Evolutionary conservation across 2,329 filamentous ascomycete genomes (phyloP).

Genomic region (Aphanocladium album): DNA sequence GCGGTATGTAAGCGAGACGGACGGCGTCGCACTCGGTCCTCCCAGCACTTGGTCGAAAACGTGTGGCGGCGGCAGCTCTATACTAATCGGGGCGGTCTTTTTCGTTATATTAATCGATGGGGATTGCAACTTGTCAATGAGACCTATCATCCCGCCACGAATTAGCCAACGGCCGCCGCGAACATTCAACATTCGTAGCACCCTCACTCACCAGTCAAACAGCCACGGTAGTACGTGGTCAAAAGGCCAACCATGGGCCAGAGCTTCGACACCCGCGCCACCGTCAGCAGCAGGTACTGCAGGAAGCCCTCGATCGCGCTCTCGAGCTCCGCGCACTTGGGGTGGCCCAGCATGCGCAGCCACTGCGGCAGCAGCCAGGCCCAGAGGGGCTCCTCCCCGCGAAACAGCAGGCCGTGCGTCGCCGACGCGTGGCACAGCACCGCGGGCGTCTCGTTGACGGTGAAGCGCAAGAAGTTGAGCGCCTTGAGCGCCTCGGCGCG

Average conservation of each 20-base stretch:
- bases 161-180: conserved; percentile 16
- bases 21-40: conserved; percentile 4
- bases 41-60: conserved; percentile 33
- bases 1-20: conserved; percentile 32
- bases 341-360: conserved; percentile 52
- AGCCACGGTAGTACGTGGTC: conserved; percentile 43
- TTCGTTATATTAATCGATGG: conserved; percentile 22
- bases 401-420: conserved; percentile 40
- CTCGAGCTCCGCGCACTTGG: conserved; percentile 41
- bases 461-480: conserved; percentile 69
- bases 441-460: conserved; percentile 67
- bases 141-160: conserved; percentile 19
- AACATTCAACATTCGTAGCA: not conserved
- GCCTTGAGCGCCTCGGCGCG: conserved; percentile 63
- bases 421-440: conserved; percentile 51
- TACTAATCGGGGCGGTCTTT: conserved; percentile 22
- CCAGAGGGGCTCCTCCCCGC: conserved; percentile 59
- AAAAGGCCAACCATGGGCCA: conserved; percentile 45
- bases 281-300: conserved; percentile 40
- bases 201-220: conserved; percentile 38
- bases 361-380: conserved; percentile 58
- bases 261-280: conserved; percentile 38
- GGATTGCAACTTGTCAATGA: conserved; percentile 31
- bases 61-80: conserved; percentile 35
- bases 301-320: conserved; percentile 51